phyloP scores from a whole-genome alignment of 257 asterid species.

The Nyctanthes arbortristis region DNA sequence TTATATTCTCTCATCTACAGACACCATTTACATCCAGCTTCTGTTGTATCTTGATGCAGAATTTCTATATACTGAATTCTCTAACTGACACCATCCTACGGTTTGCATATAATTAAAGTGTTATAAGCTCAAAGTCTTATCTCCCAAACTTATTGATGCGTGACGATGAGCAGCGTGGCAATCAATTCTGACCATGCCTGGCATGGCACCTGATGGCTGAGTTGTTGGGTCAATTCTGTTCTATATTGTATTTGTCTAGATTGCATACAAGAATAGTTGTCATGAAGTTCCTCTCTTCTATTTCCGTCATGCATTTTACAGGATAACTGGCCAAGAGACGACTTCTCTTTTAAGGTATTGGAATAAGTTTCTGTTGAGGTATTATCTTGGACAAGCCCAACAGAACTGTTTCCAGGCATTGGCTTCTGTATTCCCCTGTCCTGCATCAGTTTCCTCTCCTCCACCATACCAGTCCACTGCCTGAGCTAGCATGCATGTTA shows the following conservation, averaged over 20 bases:
- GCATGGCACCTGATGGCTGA: background rate
- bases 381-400: background rate
- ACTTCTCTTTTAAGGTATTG: background rate
- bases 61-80: background rate
- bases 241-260: background rate
- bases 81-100: background rate
- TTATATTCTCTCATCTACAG: constrained; percentile 12
- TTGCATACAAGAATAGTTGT: background rate
- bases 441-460: constrained; percentile 8
- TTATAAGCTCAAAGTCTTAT: background rate
- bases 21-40: background rate
- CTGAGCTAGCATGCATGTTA: background rate
- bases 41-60: background rate
- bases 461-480: constrained; percentile 11
- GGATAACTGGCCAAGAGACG: background rate
- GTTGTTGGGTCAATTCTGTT: background rate
- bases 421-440: constrained; percentile 7
- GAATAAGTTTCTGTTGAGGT: background rate
- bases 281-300: background rate
- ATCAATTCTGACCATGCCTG: background rate
- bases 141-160: background rate
- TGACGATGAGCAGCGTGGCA: background rate
- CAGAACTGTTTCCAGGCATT: constrained; percentile 14
- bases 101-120: background rate
- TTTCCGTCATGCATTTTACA: background rate